Evolutionary conservation across 2,329 filamentous ascomycete species (phyloP), one percentile per base, ranked within the genome.

Genomic region (Microcyclospora pomicola): DNA sequence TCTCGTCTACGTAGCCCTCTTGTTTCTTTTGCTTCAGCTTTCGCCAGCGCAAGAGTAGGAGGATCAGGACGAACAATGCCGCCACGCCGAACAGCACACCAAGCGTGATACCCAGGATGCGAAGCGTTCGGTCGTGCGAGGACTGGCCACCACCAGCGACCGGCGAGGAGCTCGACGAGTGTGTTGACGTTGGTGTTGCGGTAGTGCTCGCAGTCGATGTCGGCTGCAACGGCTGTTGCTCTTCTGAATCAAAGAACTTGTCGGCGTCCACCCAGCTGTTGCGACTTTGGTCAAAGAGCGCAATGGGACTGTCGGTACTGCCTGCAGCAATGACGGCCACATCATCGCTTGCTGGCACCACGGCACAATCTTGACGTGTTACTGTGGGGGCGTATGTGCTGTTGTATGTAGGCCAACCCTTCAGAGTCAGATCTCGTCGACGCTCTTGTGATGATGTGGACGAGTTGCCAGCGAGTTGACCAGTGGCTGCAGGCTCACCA

Each of bases 221-320:
- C 51, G 50, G 41, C 28, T 49, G 40, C 9, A 55, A 42, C 5
- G 53, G 49, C 32, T 56, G 44, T 42, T 64, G 56, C 40, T 64
- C 50, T 37, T 62, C 54, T 6, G 61, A 67, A 14, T 62, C 66
- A 43, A 93, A 75, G 15, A 83, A 58, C 6, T 69, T 61, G 0
- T 73, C 73, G 1, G 82, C 69, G 53, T 94, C 78, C 15, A 81
- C 60, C 88, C 88, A 96, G 33, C 68, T 65, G 56, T 95, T 94
- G 33, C 74, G 61, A 9, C 69, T 71, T 33, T 77, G 75, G 51
- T 93, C 70, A 59, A 94, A 96, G 42, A 95, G 74, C 46, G 72
- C 75, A 5, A 96, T 54, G 0, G 81, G 71, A 42, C 82, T 71
- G 1, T 79, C 63, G 5, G 65, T 59, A 48, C 72, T 76, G 16